Evolutionary conservation across 176 grass and related monocot genomes (phyloP), one percentile per base, ranked within the genome.

Genomic region (Aegilops tauschii): DNA sequence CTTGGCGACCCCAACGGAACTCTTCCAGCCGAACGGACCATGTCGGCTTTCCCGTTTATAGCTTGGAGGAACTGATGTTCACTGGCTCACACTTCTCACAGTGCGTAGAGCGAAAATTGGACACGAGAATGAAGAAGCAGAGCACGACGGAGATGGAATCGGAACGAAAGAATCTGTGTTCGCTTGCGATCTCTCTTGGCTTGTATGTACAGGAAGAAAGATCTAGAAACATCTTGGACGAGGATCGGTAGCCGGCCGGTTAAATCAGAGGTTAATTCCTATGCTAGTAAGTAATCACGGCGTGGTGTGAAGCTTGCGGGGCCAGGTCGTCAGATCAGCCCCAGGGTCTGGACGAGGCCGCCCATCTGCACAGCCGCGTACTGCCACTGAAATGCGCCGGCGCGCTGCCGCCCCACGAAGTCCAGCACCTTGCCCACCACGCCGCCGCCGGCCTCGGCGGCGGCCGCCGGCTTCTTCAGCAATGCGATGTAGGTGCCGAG

Each of bases 331-430:
- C 78, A 91, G 80, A 84, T 91, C 0, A 91, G 80, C 9, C 93
- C 91, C n/a, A 98, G 86, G 6, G 91, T 90, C 69, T 93, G 93
- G 61, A 94, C 96, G 69, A 98, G 69, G 71, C 91, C 86, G 69
- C 93, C 86, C 52, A 94, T 88, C 72, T 98, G 96, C 77, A 84
- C 39, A 8, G 90, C 96, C 5, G 90, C 91, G 82, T 93, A 84
- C 68, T 94, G 90, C 93, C 91, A 95, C 81, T 73, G 80, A 88
- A 80, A 78, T 66, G 73, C 81, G 64, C 62, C 35, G 21, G 78
- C 70, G 36, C 45, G 73, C 28, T 32, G 78, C 79, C 74, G 80
- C 0, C 63, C 78, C 21, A 93, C 44, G 69, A 93, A 83, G 31
- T 80, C 86, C n/a, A 83, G 44, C 27, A 80, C 85, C 86, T 80